phyloP scores from a whole-genome alignment of 2,329 filamentous ascomycete species.

The Cladophialophora carrionii region DNA sequence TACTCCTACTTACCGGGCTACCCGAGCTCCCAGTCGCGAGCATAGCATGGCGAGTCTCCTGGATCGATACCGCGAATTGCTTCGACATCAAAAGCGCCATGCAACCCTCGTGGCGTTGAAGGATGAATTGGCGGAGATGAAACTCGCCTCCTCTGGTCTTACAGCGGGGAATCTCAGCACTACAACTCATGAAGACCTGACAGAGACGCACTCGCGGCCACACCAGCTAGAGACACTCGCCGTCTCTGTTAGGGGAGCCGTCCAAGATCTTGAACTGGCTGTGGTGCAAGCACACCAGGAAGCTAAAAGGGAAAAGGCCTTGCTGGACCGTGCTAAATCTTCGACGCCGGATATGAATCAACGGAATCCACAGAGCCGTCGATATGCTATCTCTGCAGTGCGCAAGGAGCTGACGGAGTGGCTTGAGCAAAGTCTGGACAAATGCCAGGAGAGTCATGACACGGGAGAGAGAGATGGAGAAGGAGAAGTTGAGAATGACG shows the following conservation, averaged over 20 bases:
- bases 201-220: background rate
- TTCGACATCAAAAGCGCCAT: conserved; percentile 21
- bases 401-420: conserved; percentile 32
- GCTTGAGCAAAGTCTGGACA: conserved; percentile 34
- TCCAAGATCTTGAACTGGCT: conserved; percentile 33
- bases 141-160: background rate
- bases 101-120: conserved; percentile 14
- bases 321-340: conserved; percentile 19
- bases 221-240: background rate
- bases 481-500: background rate
- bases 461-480: background rate
- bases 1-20: background rate
- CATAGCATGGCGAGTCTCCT: conserved; percentile 3
- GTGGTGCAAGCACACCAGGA: conserved; percentile 33
- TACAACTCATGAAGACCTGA: background rate
- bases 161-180: background rate
- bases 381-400: conserved; percentile 24
- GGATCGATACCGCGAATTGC: conserved; percentile 19
- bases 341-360: background rate
- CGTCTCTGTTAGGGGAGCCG: conserved; percentile 6
- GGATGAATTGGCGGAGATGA: conserved; percentile 23
- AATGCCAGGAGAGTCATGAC: conserved; percentile 17
- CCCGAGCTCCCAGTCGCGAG: background rate
- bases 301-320: conserved; percentile 17
- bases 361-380: background rate